These are phyloP conservation scores for Fusarium scirpi DNA, from an alignment of 2,329 filamentous ascomycete species.

Conservation along the genomic window DNA sequence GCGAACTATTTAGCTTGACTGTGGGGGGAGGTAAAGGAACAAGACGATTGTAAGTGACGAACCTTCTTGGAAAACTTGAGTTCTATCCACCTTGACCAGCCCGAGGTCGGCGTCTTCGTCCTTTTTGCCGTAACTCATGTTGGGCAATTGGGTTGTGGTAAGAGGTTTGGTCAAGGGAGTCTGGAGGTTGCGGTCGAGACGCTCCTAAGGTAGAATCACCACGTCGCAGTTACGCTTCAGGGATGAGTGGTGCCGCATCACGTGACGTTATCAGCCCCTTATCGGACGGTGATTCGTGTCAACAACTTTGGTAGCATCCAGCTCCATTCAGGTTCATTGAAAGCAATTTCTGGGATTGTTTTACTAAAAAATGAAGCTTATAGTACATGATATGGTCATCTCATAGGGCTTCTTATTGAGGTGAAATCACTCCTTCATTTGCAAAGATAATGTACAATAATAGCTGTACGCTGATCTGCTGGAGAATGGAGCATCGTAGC, in stretches of 20 bases:
- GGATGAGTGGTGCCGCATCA: conserved; percentile 48
- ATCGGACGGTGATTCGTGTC: conserved; percentile 46
- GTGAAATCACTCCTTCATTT: background rate
- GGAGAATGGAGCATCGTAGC: conserved; percentile 16
- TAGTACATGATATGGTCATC: background rate
- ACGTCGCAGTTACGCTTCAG: conserved; percentile 54
- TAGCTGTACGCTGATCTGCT: background rate
- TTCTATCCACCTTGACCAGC: conserved; percentile 97
- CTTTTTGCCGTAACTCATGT: conserved; percentile 98
- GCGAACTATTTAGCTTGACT: conserved; percentile 53
- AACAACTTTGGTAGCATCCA: conserved; percentile 42
- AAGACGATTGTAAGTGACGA: conserved; percentile 53
- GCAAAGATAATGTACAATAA: background rate
- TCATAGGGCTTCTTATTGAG: background rate
- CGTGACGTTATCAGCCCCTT: conserved; percentile 51
- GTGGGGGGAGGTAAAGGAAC: conserved; percentile 46
- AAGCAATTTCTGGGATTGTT: background rate
- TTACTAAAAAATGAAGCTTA: background rate
- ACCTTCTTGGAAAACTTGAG: conserved; percentile 99
- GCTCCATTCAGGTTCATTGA: background rate
- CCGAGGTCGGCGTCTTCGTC: conserved; percentile 96
- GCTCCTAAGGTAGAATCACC: conserved; percentile 52
- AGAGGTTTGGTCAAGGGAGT: conserved; percentile 50
- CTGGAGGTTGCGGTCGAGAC: conserved; percentile 51
- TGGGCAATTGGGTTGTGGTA: conserved; percentile 58